Conservation (phyloP, 1,284 basidiomycete species). For the Ustilago bromivora region DNA sequence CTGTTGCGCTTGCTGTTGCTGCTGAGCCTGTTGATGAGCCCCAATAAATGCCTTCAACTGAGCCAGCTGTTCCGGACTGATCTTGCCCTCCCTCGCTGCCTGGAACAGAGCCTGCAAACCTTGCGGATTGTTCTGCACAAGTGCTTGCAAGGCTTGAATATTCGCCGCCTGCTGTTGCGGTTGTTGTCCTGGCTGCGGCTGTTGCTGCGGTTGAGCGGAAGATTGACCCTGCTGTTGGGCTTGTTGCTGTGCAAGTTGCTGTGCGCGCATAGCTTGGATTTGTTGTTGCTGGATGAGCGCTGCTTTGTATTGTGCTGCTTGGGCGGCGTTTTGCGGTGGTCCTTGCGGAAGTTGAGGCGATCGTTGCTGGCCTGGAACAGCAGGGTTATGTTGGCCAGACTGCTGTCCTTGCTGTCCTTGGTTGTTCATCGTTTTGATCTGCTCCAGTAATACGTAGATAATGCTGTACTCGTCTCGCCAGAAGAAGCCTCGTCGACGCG, state of each 20-base stretch:
- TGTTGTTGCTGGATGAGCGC: slow-evolving; percentile 56
- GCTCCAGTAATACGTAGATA: not conserved
- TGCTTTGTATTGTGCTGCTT: slow-evolving; percentile 49
- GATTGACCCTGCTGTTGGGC: slow-evolving; percentile 40
- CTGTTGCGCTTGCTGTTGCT: slow-evolving; percentile 22
- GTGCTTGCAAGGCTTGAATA: slow-evolving; percentile 53
- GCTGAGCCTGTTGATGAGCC: slow-evolving; percentile 43
- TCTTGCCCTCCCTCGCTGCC: slow-evolving; percentile 59
- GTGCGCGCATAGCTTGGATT: slow-evolving; percentile 48
- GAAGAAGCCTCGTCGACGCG: not conserved
- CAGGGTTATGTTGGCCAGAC: slow-evolving; percentile 23
- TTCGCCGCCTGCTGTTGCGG: slow-evolving; percentile 29
- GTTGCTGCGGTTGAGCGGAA: slow-evolving; percentile 20
- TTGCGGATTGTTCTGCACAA: slow-evolving; percentile 62
- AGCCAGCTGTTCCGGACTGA: slow-evolving; percentile 59
- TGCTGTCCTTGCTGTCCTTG: slow-evolving; percentile 30
- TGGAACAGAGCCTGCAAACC: slow-evolving; percentile 57
- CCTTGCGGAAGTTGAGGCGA: slow-evolving; percentile 30
- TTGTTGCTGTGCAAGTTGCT: slow-evolving; percentile 45
- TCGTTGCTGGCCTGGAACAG: slow-evolving; percentile 15
- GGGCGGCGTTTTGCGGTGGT: slow-evolving; percentile 31
- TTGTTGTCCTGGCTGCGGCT: slow-evolving; percentile 27
- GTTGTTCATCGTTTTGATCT: slow-evolving; percentile 25
- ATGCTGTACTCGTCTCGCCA: not conserved
- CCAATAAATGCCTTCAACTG: slow-evolving; percentile 55